Conservation (phyloP, 2,329 filamentous ascomycete species). For the Trichoderma atroviride region DNA sequence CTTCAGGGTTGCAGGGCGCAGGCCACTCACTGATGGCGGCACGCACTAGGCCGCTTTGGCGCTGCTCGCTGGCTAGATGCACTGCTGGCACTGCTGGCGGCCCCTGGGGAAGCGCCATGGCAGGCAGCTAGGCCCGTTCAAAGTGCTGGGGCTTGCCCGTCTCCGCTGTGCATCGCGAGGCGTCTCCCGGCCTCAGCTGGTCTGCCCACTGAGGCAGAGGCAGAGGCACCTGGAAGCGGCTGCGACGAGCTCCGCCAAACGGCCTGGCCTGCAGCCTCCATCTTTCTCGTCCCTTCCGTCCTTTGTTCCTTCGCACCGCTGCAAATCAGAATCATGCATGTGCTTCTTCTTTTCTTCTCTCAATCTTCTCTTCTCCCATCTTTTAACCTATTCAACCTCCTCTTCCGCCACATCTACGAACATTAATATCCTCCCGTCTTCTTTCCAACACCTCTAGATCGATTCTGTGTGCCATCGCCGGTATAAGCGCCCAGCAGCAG, state of each 20-base stretch:
- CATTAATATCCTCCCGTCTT: not conserved
- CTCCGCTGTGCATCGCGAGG: conserved; percentile 15
- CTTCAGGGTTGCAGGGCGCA: not conserved
- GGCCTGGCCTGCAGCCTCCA: not conserved
- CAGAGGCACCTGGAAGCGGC: not conserved
- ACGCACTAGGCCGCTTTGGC: not conserved
- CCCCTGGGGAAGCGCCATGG: conserved; percentile 4
- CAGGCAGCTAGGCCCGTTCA: conserved; percentile 1
- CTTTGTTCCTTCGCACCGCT: not conserved
- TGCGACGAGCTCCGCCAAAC: not conserved
- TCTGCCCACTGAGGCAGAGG: not conserved
- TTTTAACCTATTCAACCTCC: not conserved
- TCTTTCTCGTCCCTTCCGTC: not conserved
- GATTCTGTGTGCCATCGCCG: conserved; percentile 1
- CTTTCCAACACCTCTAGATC: not conserved
- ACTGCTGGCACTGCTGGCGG: not conserved
- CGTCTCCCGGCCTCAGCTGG: conserved; percentile 6
- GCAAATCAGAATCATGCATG: not conserved
- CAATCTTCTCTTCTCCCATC: not conserved
- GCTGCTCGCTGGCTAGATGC: not conserved
- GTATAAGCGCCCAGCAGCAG: not conserved
- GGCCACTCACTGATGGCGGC: not conserved
- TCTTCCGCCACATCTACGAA: not conserved
- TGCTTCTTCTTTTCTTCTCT: not conserved
- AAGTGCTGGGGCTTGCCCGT: conserved; percentile 4